A percentile compares a stretch with the other conserved stretches of the same genome.
These are phyloP conservation scores for Colletotrichum spinosum DNA, from an alignment of 2,329 filamentous ascomycete genomes.

Conservation along the genomic window DNA sequence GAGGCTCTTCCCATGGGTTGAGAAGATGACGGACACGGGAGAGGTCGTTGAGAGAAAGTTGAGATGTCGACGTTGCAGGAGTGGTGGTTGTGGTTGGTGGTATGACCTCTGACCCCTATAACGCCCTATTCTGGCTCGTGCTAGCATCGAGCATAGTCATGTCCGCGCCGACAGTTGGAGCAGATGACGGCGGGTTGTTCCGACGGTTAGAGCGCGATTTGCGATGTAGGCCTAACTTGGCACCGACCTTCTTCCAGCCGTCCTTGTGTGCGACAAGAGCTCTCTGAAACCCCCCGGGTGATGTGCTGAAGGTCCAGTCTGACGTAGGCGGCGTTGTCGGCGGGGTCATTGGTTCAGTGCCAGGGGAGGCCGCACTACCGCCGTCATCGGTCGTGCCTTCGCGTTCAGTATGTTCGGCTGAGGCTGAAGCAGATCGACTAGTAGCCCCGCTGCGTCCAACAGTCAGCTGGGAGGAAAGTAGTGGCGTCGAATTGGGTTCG, in stretches of 20 bases:
- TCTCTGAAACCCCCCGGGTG: slow-evolving; percentile 65
- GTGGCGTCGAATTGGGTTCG: slow-evolving; percentile 58
- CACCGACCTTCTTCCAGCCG: slow-evolving; percentile 74
- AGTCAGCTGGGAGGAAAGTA: slow-evolving; percentile 57
- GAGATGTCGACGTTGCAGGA: slow-evolving; percentile 40
- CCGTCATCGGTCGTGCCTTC: slow-evolving; percentile 74
- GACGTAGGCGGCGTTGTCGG: slow-evolving; percentile 77
- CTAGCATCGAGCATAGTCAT: slow-evolving; percentile 48
- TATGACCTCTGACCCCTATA: slow-evolving; percentile 71
- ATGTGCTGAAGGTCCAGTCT: slow-evolving; percentile 64
- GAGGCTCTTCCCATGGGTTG: slow-evolving; percentile 57
- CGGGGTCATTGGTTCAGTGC: slow-evolving; percentile 76
- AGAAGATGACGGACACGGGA: slow-evolving; percentile 37
- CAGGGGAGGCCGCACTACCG: slow-evolving; percentile 68
- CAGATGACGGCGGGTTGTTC: slow-evolving; percentile 58
- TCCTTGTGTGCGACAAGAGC: slow-evolving; percentile 66
- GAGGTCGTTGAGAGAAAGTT: slow-evolving; percentile 37
- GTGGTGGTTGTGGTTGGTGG: slow-evolving; percentile 57
- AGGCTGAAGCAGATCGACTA: slow-evolving; percentile 57
- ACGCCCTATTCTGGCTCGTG: slow-evolving; percentile 50
- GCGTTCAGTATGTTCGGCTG: slow-evolving; percentile 59
- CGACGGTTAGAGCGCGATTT: slow-evolving; percentile 61
- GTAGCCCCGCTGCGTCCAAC: slow-evolving; percentile 51
- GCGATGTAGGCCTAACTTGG: slow-evolving; percentile 68
- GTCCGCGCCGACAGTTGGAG: slow-evolving; percentile 50